Conservation (phyloP, 1,284 basidiomycete genomes). For the Sporisorium iseilematis-ciliati region DNA sequence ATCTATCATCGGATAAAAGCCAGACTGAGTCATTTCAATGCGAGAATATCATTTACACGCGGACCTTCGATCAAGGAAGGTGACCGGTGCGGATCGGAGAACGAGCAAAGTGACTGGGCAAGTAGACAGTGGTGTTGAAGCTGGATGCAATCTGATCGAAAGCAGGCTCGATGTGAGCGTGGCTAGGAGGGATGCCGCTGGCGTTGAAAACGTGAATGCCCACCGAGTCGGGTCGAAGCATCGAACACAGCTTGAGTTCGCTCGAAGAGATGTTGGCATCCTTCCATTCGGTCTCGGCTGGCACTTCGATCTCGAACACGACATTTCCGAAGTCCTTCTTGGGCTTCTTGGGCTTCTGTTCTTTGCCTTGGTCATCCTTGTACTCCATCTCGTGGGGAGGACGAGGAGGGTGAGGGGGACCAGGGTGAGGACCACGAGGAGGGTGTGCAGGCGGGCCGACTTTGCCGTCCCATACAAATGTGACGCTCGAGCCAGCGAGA, state of each 20-base stretch:
- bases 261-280: slow-evolving; percentile 12
- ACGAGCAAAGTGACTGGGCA: slow-evolving; percentile 29
- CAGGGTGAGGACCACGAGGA: slow-evolving; percentile 14
- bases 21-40: too few species aligned
- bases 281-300: slow-evolving; percentile 18
- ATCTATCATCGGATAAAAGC: too few species aligned
- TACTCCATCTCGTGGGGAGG: slow-evolving; percentile 1
- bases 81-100: slow-evolving; percentile 26
- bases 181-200: slow-evolving; percentile 36
- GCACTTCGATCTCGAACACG: slow-evolving; percentile 20
- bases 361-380: background rate
- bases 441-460: slow-evolving; percentile 27
- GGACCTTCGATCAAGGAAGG: slow-evolving; percentile 7
- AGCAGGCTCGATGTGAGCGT: slow-evolving; percentile 20
- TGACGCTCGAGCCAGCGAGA: slow-evolving; percentile 36
- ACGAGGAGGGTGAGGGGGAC: slow-evolving; percentile 11
- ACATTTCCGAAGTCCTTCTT: slow-evolving; percentile 15
- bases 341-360: slow-evolving; percentile 2
- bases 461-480: slow-evolving; percentile 34
- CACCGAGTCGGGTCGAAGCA: slow-evolving; percentile 11
- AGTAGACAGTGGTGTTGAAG: slow-evolving; percentile 30
- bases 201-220: slow-evolving; percentile 37
- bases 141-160: slow-evolving; percentile 21
- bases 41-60: too few species aligned
- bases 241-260: slow-evolving; percentile 26